Base-by-base conservation (phyloP, 2,329 filamentous ascomycete species). In the Neonectria ditissima region DNA sequence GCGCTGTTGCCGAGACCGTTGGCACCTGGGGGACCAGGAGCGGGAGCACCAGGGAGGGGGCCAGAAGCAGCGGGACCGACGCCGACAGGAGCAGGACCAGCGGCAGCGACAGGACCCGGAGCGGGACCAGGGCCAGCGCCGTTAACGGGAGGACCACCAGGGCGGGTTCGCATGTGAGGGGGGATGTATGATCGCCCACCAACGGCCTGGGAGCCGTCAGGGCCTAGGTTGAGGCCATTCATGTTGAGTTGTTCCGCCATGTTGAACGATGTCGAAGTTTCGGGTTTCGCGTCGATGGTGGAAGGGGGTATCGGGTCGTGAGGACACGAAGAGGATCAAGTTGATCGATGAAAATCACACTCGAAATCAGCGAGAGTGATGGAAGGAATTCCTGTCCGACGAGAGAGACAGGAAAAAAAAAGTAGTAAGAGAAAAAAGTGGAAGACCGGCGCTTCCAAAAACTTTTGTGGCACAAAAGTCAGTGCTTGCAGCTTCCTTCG, bases 171-270 rank as follows among this genome's bases (percentile, higher is more conserved):
- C 85, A 94, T 89, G 81, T 96, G 93, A 80, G 92, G 92, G 70
- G 92, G 92, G 71, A 96, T 94, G 85, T 96, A 96, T 61, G 92
- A 92, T 75, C 91, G 90, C 18, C 47, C 69, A 72, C 66, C 69
- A 75, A 71, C 50, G 74, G 71, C 58, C 59, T 77, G 75, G 51
- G 73, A 69, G 59, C 75, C 78, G 32, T 79, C 78, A 62, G 78
- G 78, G 62, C 81, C 88, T 69, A 95, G 84, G 80, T 83, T 90
- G 75, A 95, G 84, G 78, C 89, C 88, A 78, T 86, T 87, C 87
- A 95, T 94, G 84, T 93, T 93, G 75, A 96, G 87, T 84, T 94
- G 90, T 76, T 93, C 91, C 79, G 91, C 91, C 91, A 94, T 94
- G 77, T 80, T 90, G 82, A 75, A 75, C 74, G 62, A 55, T 58